These are phyloP conservation scores for Abrus precatorius DNA, from an alignment of 306 rosid genomes.

Conservation along the genomic window DNA sequence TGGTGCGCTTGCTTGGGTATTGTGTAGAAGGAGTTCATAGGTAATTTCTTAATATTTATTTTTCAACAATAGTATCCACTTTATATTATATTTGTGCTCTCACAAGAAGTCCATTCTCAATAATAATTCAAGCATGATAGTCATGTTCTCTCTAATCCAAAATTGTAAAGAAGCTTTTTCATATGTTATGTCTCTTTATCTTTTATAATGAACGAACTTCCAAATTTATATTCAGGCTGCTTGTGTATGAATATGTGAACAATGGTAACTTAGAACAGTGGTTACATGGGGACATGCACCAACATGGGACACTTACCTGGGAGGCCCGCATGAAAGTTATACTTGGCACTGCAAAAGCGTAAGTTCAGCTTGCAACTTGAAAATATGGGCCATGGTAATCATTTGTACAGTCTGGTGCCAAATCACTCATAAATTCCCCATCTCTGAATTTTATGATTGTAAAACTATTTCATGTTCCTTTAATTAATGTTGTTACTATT, in stretches of 20 bases:
- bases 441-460: background rate
- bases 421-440: slow-evolving; percentile 7
- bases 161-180: slow-evolving; percentile 14
- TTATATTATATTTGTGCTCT: slow-evolving; percentile 10
- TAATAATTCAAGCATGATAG: slow-evolving; percentile 19
- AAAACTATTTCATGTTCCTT: background rate
- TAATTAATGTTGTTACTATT: slow-evolving; percentile 7
- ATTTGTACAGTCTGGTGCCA: background rate
- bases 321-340: slow-evolving; percentile 90
- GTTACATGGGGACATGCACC: slow-evolving; percentile 87
- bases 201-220: slow-evolving; percentile 23
- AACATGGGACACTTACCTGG: slow-evolving; percentile 87
- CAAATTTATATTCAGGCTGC: slow-evolving; percentile 67
- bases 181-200: slow-evolving; percentile 19
- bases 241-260: slow-evolving; percentile 95
- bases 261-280: slow-evolving; percentile 97
- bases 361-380: slow-evolving; percentile 59
- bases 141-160: slow-evolving; percentile 5
- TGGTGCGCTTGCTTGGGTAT: slow-evolving; percentile 91
- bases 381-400: background rate
- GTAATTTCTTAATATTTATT: slow-evolving; percentile 46
- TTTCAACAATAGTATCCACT: slow-evolving; percentile 23
- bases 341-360: slow-evolving; percentile 97
- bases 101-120: slow-evolving; percentile 9
- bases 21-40: slow-evolving; percentile 96